Base-by-base conservation (phyloP, 192 early-diverging fungal genomes). In the Coemansia sp. region DNA sequence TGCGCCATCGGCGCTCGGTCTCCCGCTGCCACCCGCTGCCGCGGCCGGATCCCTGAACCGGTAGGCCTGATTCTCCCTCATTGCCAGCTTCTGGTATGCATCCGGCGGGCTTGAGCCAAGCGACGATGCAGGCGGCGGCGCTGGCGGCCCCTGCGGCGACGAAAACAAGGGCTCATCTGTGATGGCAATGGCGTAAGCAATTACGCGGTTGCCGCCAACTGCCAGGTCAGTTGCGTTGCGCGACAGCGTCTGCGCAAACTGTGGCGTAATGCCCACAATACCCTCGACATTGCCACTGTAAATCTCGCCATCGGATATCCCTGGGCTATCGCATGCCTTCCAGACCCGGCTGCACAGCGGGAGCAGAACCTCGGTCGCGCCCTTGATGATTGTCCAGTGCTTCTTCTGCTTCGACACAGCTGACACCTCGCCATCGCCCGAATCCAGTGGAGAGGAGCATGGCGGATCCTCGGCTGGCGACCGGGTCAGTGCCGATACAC, bases 161-260 rank as follows among this genome's bases (percentile, higher is more conserved):
- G 44, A 20, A 34, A 49, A 67, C 7, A 67, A 48, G 11, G 64
- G 64, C 48, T 41, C 31, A 11, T 60, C 57, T 9, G 59, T 70
- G 14, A 70, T 58, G 8, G 67, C 59, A 4, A 70, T 43, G 8
- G 60, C 67, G 19, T 70, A 70, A 20, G 49, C 67, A 18, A 70
- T 63, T 5, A 70, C 41, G 11, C 67, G 54, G 19, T 51, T 70
- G 11, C 67, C 67, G 9, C 56, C 64, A 5, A 51, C 64, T 4
- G 64, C 64, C 4, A 67, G 48, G 25, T 60, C 47, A 4, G 53
- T 60, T 3, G 64, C 56, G n/a, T 43, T 51, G 12, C 57, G 64
- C 16, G 57, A 47, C 28, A 67, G 37, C 4, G 43, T 56, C n/a
- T 51, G 57, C 13, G 44, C 27, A 30, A 67, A 41, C 38, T 52